These are phyloP conservation scores for Coniferiporia weirii DNA, from an alignment of 1,284 basidiomycete species.

Conservation along the genomic window DNA sequence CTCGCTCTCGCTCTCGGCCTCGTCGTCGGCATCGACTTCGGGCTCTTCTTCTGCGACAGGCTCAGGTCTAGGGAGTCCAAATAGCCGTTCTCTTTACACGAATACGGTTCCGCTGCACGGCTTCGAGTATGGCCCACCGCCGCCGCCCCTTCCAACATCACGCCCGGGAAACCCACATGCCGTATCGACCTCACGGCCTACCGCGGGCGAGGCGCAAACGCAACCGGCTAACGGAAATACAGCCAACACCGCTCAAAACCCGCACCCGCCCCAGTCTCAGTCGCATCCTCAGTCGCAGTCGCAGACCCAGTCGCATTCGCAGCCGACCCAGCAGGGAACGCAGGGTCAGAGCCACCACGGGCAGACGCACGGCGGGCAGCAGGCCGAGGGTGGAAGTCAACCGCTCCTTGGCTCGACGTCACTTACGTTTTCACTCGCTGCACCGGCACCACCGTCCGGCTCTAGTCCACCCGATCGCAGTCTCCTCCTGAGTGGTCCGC, in stretches of 20 bases:
- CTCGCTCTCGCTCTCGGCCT: background rate
- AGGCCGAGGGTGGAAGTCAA: constrained; percentile 6
- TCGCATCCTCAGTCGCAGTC: background rate
- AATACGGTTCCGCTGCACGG: constrained; percentile 6
- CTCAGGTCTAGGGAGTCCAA: background rate
- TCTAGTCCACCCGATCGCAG: constrained; percentile 10
- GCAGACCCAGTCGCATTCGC: background rate
- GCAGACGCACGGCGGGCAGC: background rate
- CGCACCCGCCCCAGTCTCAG: constrained; percentile 1
- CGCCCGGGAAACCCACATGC: constrained; percentile 3
- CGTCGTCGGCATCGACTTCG: background rate
- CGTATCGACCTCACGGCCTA: constrained; percentile 1
- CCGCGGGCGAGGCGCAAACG: constrained; percentile 7
- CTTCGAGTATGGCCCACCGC: constrained; percentile 9
- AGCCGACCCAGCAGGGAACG: background rate
- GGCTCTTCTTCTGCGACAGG: background rate
- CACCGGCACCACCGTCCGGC: constrained; percentile 8
- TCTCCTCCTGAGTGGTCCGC: constrained; percentile 3
- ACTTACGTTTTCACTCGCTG: constrained; percentile 2
- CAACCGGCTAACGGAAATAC: background rate
- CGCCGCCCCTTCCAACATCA: constrained; percentile 12
- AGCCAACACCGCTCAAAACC: background rate
- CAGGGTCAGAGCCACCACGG: constrained; percentile 4
- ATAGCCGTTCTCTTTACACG: constrained; percentile 7
- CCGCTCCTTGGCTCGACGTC: constrained; percentile 12